Evolutionary conservation across 1,284 basidiomycete species (phyloP), one percentile per base, ranked within the genome.

Genomic region (Marasmius fiardii): DNA sequence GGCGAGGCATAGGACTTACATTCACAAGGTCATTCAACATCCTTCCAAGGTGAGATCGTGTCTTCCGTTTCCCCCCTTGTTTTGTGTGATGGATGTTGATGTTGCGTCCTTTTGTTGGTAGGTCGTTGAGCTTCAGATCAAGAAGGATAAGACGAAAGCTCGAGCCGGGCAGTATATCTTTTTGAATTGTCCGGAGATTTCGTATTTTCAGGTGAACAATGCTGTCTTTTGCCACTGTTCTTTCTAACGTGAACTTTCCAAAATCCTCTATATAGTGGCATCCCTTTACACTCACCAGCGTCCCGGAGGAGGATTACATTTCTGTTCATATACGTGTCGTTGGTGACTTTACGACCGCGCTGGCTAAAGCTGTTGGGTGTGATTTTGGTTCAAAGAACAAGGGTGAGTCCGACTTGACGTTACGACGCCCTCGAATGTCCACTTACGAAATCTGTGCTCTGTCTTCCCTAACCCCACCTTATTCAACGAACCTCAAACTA

Each of bases 11-110:
- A 77, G 85, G 59, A 96, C 93, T 6, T 94, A 88, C 71, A 88
- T 95, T 66, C 90, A 87, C 67, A 95, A 95, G 74, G 92, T 95
- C 70, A 90, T 96, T 66, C 90, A 93, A 67, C 93, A 95, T 69
- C 93, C 93, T 20, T 91, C 88, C 47, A 90, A 41, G 39, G 39
- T 41, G 39, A 6, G n/a, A n/a, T n/a, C n/a, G 39, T n/a, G 39
- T 10, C 28, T n/a, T 4, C 10, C 28, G 39, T 10, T 1, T 41
- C 16, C n/a, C 14, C 4, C n/a, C n/a, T n/a, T 41, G 11, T 41
- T 41, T 41, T 4, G 1, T 1, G n/a, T n/a, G n/a, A n/a, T n/a
- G n/a, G n/a, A n/a, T 7, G 11, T 16, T 7, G 7, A 14, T 4
- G 7, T 41, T 10, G 16, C 39, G 16, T 18, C 7, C 20, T n/a